These are phyloP conservation scores for Fusarium gaditjirri DNA, from an alignment of 2,329 filamentous ascomycete species.

Conservation along the genomic window DNA sequence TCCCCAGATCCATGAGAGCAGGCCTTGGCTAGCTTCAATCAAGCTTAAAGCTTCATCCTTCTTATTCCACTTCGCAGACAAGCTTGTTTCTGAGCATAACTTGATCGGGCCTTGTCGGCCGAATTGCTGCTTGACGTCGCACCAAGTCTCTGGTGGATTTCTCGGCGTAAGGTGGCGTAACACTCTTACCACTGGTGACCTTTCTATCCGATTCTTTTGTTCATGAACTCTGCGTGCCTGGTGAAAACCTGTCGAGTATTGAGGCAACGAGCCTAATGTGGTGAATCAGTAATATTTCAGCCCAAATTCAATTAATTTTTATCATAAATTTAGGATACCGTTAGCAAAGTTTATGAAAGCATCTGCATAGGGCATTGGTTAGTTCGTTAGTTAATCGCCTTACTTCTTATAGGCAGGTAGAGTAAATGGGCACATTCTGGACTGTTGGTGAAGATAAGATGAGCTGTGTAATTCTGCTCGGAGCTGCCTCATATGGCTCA, in stretches of 20 bases:
- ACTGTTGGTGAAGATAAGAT: not conserved
- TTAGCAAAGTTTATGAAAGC: not conserved
- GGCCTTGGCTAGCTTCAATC: conserved; percentile 17
- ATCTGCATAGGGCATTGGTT: not conserved
- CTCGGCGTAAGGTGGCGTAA: conserved; percentile 12
- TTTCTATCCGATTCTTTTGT: not conserved
- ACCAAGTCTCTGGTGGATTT: not conserved
- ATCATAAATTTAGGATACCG: not conserved
- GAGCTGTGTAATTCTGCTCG: not conserved
- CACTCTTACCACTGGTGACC: not conserved
- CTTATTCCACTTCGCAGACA: conserved; percentile 17
- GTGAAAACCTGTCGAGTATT: not conserved
- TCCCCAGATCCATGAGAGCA: conserved; percentile 21
- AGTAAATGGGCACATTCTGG: not conserved
- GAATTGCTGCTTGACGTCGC: conserved; percentile 17
- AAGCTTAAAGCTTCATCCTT: conserved; percentile 26
- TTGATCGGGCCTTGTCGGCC: conserved; percentile 30
- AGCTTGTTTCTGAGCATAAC: conserved; percentile 39
- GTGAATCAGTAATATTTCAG: not conserved
- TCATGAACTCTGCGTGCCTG: not conserved
- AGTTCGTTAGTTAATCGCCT: not conserved
- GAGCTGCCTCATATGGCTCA: not conserved
- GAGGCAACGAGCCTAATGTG: not conserved
- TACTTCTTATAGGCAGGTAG: not conserved
- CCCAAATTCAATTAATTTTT: not conserved